phyloP scores from a whole-genome alignment of 78 protist species.

The Dictyostelium intermedium region DNA sequence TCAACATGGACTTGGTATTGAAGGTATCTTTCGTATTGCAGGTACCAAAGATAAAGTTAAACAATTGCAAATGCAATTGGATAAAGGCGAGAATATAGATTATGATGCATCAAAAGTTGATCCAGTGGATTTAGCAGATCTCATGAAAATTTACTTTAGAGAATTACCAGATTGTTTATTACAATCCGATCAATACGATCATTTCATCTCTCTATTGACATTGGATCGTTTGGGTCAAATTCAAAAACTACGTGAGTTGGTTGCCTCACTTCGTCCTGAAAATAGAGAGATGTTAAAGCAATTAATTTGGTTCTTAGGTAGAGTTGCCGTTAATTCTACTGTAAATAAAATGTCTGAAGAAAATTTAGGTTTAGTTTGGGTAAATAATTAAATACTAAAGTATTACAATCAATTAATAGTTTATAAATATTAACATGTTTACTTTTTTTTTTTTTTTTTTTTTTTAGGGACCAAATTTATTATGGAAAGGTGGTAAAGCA shows the following conservation, averaged over 20 bases:
- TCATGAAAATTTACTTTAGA: slow-evolving; percentile 67
- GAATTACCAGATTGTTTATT: slow-evolving; percentile 73
- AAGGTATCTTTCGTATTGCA: slow-evolving; percentile 77
- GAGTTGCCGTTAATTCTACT: slow-evolving; percentile 12
- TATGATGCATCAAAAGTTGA: slow-evolving; percentile 11
- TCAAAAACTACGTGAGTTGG: slow-evolving; percentile 51
- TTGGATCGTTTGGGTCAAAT: slow-evolving; percentile 39
- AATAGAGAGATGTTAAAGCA: slow-evolving; percentile 41
- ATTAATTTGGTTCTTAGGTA: slow-evolving; percentile 52
- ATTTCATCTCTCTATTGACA: slow-evolving; percentile 7
- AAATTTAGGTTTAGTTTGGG: slow-evolving; percentile 64
- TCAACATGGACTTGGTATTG: slow-evolving; percentile 53
- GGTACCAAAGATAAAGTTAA: slow-evolving; percentile 67
- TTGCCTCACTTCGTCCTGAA: neutral
- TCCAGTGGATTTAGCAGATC: slow-evolving; percentile 73
- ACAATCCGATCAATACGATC: slow-evolving; percentile 60
- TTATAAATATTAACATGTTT: neutral
- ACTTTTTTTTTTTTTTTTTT: neutral
- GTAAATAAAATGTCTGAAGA: slow-evolving; percentile 60
- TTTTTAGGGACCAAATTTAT: slow-evolving; percentile 55
- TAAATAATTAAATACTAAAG: no score
- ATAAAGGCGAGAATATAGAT: slow-evolving; percentile 41
- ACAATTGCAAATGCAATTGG: slow-evolving; percentile 60
- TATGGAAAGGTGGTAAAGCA: slow-evolving; percentile 76
- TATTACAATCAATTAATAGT: no score